Percentiles rank a stretch among this genome's conserved stretches.
These are phyloP conservation scores for Lactarius trivialis DNA, from an alignment of 768 basidiomycete genomes.

Conservation along the genomic window DNA sequence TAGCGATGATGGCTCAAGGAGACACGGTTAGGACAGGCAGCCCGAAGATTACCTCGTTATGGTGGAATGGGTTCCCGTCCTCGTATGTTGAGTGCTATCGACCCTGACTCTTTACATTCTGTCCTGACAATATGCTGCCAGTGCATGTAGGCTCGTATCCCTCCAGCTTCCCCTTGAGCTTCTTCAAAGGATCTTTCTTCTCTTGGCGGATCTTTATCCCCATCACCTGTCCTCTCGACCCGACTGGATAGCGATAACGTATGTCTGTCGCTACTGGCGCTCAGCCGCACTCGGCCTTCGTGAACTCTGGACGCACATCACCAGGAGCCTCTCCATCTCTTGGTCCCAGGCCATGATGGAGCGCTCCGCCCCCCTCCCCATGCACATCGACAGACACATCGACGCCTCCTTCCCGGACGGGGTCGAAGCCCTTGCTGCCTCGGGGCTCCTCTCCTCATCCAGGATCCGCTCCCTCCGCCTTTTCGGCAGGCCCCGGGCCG, in stretches of 20 bases:
- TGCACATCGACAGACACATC: conserved; percentile 7
- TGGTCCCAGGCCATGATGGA: conserved; percentile 16
- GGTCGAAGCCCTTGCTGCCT: conserved; percentile 6
- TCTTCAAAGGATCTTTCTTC: neutral
- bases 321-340: neutral
- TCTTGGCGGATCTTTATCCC: neutral
- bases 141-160: neutral
- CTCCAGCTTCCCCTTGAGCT: neutral
- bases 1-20: neutral
- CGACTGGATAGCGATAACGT: conserved; percentile 4
- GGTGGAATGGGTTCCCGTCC: neutral
- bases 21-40: neutral
- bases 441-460: conserved; percentile 11
- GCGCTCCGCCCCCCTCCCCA: conserved; percentile 11
- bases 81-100: neutral
- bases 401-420: neutral
- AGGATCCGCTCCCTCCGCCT: conserved; percentile 11
- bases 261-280: conserved; percentile 16
- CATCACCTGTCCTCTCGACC: neutral
- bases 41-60: neutral
- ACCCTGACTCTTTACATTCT: neutral
- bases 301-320: conserved; percentile 15
- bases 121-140: neutral
- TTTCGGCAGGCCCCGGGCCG: neutral
- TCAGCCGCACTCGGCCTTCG: conserved; percentile 11